These are phyloP conservation scores for Pseudotsuga menziesii DNA, from an alignment of 75 land plant genomes.

Conservation along the genomic window DNA sequence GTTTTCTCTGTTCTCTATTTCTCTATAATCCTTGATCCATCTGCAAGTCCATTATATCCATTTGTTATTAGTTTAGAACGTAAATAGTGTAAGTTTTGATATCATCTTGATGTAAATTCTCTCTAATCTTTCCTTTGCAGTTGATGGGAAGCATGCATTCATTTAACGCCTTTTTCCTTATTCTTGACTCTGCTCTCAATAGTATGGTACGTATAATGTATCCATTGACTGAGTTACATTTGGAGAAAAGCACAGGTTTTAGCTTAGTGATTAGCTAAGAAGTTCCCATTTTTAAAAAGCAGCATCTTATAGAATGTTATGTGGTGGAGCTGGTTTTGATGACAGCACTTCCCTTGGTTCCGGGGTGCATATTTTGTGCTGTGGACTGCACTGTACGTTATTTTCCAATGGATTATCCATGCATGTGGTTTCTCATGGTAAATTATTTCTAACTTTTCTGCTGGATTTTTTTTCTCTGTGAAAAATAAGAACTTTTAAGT, in stretches of 20 bases:
- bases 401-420: constrained; percentile 81
- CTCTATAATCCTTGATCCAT: no score
- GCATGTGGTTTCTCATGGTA: constrained; percentile 60
- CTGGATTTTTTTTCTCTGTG: no score
- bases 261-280: not conserved
- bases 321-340: not conserved
- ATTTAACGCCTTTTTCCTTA: constrained; percentile 57
- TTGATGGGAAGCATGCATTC: constrained; percentile 72
- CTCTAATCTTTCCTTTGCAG: constrained; percentile 25
- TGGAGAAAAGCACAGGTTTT: not conserved
- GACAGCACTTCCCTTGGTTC: constrained; percentile 66
- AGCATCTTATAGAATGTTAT: not conserved
- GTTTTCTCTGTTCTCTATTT: no score
- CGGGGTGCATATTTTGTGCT: constrained; percentile 72
- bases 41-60: no score
- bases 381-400: constrained; percentile 69
- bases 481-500: no score
- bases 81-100: no score
- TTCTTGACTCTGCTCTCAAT: constrained; percentile 56
- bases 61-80: no score
- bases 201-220: constrained; percentile 41
- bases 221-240: not conserved
- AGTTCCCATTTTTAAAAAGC: not conserved
- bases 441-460: not conserved
- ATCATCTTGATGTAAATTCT: no score